Conservation (phyloP, 371 early-diverging fungal species). For the Batrachochytrium dendrobatidis region DNA sequence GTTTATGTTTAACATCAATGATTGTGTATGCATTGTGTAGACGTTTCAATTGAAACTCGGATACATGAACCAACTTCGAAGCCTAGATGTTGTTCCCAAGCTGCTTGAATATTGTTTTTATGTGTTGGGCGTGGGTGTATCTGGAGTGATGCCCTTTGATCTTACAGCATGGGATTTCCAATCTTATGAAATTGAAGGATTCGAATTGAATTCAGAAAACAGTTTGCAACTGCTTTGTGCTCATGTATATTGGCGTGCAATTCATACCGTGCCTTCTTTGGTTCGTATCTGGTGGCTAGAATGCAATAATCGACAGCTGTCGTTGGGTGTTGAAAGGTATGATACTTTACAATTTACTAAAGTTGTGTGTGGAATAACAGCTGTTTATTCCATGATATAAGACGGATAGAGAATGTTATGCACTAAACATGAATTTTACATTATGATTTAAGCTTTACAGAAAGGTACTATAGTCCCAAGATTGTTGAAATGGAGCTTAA, state of each 20-base stretch:
- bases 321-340: constrained; percentile 61
- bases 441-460: constrained; percentile 49
- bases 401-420: too few relatives aligned
- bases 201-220: constrained; percentile 47
- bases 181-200: constrained; percentile 53
- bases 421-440: not conserved
- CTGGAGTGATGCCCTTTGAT: constrained; percentile 50
- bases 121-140: constrained; percentile 55
- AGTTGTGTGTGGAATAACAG: too few relatives aligned
- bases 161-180: constrained; percentile 62
- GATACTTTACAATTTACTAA: not conserved
- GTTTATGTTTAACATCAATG: constrained; percentile 4
- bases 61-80: constrained; percentile 55
- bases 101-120: constrained; percentile 58
- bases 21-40: constrained; percentile 29
- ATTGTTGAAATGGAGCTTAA: constrained; percentile 58
- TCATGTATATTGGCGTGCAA: constrained; percentile 61
- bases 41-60: constrained; percentile 66
- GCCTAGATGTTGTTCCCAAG: constrained; percentile 38
- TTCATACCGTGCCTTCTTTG: constrained; percentile 63
- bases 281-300: constrained; percentile 77
- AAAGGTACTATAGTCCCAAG: constrained; percentile 57
- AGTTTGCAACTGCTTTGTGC: constrained; percentile 61
- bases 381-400: too few relatives aligned
- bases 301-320: constrained; percentile 69